phyloP scores from a whole-genome alignment of 331 rosid species.

The Acacia concinna region DNA sequence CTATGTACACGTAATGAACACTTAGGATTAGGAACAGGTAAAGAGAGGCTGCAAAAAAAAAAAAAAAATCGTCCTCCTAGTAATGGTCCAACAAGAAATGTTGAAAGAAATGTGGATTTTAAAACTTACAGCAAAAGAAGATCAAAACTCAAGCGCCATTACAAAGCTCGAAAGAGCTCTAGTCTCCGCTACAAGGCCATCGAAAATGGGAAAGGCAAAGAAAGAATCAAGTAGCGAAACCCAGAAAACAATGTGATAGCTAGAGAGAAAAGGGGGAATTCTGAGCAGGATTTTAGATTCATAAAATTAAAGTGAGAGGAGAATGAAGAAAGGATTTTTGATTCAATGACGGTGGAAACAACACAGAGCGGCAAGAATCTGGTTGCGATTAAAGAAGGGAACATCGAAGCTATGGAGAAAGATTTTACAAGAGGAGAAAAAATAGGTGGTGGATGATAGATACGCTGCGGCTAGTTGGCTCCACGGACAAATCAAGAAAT shows the following conservation, averaged over 20 bases:
- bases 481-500: neutral
- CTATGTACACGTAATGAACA: neutral
- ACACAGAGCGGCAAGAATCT: neutral
- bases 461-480: neutral
- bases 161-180: constrained; percentile 8
- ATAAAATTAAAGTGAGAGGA: neutral
- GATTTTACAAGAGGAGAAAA: neutral
- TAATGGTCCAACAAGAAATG: constrained; percentile 25
- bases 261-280: neutral
- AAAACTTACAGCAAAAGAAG: constrained; percentile 8
- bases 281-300: neutral
- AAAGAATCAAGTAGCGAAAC: neutral
- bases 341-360: neutral
- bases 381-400: neutral
- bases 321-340: neutral
- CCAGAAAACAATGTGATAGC: neutral
- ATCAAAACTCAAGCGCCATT: constrained; percentile 19
- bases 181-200: neutral
- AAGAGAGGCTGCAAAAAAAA: constrained; percentile 13
- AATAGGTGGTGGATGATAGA: neutral
- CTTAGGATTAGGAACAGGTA: constrained; percentile 17
- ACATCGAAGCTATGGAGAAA: neutral
- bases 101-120: constrained; percentile 8
- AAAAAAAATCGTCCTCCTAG: neutral
- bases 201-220: neutral